phyloP scores from a whole-genome alignment of 768 basidiomycete species.

The Terana coerulea region DNA sequence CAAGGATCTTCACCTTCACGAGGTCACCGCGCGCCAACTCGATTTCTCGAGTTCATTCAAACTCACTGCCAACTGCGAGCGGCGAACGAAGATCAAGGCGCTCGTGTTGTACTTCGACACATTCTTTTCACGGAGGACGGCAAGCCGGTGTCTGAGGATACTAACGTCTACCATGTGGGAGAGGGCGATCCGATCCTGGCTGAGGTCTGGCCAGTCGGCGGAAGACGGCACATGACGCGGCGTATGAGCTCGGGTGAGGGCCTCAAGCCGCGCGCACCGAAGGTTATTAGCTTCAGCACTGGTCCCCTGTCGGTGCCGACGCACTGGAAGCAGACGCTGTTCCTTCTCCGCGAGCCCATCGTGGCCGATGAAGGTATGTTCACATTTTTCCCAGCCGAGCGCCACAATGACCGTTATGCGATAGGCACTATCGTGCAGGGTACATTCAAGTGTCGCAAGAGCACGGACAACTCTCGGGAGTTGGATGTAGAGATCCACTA shows the following conservation, averaged over 20 bases:
- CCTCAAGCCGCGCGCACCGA: slow-evolving; percentile 39
- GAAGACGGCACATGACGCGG: slow-evolving; percentile 55
- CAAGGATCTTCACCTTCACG: slow-evolving; percentile 77
- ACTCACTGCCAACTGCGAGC: slow-evolving; percentile 59
- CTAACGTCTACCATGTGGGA: slow-evolving; percentile 51
- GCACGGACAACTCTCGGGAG: slow-evolving; percentile 75
- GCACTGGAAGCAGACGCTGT: slow-evolving; percentile 96
- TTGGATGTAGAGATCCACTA: slow-evolving; percentile 91
- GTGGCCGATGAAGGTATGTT: slow-evolving; percentile 66
- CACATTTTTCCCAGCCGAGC: background rate
- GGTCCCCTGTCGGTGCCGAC: slow-evolving; percentile 84
- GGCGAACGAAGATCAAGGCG: slow-evolving; percentile 64
- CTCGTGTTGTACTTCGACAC: slow-evolving; percentile 95
- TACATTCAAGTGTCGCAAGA: slow-evolving; percentile 82
- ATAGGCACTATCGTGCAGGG: slow-evolving; percentile 74
- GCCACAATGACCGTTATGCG: background rate
- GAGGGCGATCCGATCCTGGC: slow-evolving; percentile 62
- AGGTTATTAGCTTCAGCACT: slow-evolving; percentile 79
- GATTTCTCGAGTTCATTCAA: slow-evolving; percentile 78
- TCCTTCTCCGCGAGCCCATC: slow-evolving; percentile 79
- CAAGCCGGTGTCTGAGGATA: slow-evolving; percentile 46
- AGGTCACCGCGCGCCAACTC: slow-evolving; percentile 64
- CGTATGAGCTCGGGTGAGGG: slow-evolving; percentile 51
- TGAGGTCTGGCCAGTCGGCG: slow-evolving; percentile 77
- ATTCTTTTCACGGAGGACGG: slow-evolving; percentile 75